Evolutionary conservation across 805 yeast genomes (phyloP).

Genomic region (Candida maltosa): DNA sequence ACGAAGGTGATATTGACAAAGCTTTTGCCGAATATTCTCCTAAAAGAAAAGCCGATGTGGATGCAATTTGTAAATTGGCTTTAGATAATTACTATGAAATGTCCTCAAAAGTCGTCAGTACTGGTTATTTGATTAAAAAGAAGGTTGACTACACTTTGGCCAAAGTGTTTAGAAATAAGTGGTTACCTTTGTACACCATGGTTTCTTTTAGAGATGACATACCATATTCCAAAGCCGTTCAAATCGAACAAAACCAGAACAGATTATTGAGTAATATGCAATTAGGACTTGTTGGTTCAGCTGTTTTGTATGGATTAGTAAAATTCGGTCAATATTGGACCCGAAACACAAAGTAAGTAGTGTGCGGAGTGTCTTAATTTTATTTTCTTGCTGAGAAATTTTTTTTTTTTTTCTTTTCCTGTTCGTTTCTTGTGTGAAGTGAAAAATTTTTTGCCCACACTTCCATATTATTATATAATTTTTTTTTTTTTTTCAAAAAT

Average conservation of each 20-base stretch:
- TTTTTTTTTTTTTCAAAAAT: too few species aligned
- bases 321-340: constrained; percentile 1
- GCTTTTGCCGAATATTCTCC: constrained; percentile 58
- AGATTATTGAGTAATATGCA: constrained; percentile 38
- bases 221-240: constrained; percentile 66
- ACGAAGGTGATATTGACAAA: constrained; percentile 31
- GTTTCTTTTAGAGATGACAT: constrained; percentile 85
- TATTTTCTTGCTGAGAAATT: too few species aligned
- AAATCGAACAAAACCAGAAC: constrained; percentile 52
- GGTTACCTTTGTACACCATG: constrained; percentile 92
- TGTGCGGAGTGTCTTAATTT: too few species aligned
- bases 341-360: too few species aligned
- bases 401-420: too few species aligned
- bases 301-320: constrained; percentile 5
- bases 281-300: constrained; percentile 12
- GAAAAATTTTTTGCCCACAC: too few species aligned
- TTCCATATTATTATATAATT: background rate
- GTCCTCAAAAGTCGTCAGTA: constrained; percentile 74
- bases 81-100: constrained; percentile 80
- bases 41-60: constrained; percentile 60
- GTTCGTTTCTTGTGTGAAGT: too few species aligned
- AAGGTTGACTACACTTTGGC: constrained; percentile 63
- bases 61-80: constrained; percentile 76
- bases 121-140: constrained; percentile 61
- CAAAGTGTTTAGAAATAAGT: constrained; percentile 26